These are phyloP conservation scores for Apiospora phragmitis DNA, from an alignment of 2,329 filamentous ascomycete genomes.

Conservation along the genomic window DNA sequence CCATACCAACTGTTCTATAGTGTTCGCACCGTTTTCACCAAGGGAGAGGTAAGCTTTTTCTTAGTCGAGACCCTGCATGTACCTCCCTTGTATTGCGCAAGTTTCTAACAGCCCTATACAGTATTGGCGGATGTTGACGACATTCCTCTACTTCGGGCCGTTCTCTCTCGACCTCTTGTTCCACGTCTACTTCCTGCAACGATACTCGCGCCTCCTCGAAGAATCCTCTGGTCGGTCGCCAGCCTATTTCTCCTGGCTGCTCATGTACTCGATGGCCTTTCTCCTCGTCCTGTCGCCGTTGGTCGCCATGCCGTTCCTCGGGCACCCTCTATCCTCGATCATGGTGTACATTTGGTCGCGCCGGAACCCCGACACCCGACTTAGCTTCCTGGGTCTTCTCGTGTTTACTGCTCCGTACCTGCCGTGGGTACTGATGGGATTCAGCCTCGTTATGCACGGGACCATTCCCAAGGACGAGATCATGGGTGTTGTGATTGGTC, in stretches of 20 bases:
- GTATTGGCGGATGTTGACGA: slow-evolving; percentile 97
- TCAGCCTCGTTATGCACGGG: slow-evolving; percentile 89
- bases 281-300: slow-evolving; percentile 82
- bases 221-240: slow-evolving; percentile 90
- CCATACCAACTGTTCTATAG: slow-evolving; percentile 98
- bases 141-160: slow-evolving; percentile 96
- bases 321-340: slow-evolving; percentile 88
- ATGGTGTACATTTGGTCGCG: slow-evolving; percentile 98
- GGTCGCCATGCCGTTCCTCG: slow-evolving; percentile 89
- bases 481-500: slow-evolving; percentile 90
- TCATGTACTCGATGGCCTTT: slow-evolving; percentile 79
- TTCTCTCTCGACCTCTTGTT: slow-evolving; percentile 93
- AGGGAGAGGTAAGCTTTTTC: slow-evolving; percentile 71
- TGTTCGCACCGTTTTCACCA: slow-evolving; percentile 85
- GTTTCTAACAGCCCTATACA: slow-evolving; percentile 37
- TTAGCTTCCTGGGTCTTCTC: slow-evolving; percentile 85
- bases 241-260: slow-evolving; percentile 92
- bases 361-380: slow-evolving; percentile 85
- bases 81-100: slow-evolving; percentile 1
- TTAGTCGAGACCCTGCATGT: neutral
- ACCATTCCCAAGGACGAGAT: slow-evolving; percentile 93
- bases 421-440: slow-evolving; percentile 92
- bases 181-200: slow-evolving; percentile 97
- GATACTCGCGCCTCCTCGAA: slow-evolving; percentile 92
- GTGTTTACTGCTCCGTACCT: slow-evolving; percentile 94